Evolutionary conservation across 1,139 yeast species (phyloP).

Genomic region (Debaryomycetaceae sp.): DNA sequence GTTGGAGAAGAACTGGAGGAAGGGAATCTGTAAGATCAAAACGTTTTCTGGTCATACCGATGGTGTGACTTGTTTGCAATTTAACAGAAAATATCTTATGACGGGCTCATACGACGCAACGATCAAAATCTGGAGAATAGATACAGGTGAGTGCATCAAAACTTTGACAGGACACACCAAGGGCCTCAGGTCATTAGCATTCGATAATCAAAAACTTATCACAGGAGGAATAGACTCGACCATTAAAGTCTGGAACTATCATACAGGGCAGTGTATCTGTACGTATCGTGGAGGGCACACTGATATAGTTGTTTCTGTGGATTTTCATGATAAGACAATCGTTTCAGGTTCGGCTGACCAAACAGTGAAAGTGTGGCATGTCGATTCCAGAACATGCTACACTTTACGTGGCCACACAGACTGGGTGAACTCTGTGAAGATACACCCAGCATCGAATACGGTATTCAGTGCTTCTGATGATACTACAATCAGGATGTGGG

Average conservation of each 20-base stretch:
- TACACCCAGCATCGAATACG: conserved; percentile 75
- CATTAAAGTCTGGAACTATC: conserved; percentile 93
- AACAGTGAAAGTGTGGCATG: conserved; percentile 95
- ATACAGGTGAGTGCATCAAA: conserved; percentile 71
- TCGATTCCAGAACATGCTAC: conserved; percentile 86
- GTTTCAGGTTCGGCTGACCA: conserved; percentile 93
- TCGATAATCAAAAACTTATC: conserved; percentile 84
- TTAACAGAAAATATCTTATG: conserved; percentile 69
- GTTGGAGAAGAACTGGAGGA: conserved; percentile 93
- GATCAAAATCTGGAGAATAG: conserved; percentile 85
- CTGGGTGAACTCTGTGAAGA: conserved; percentile 86
- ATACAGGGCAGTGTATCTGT: conserved; percentile 89
- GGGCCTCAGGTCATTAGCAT: conserved; percentile 79
- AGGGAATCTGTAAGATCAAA: conserved; percentile 63
- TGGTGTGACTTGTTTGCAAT: conserved; percentile 83
- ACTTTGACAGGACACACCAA: conserved; percentile 80
- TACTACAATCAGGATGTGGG: conserved; percentile 94
- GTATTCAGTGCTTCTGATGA: conserved; percentile 90
- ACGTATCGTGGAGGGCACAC: conserved; percentile 85
- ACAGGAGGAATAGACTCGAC: conserved; percentile 92
- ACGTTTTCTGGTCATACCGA: conserved; percentile 83
- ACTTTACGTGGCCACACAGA: conserved; percentile 91
- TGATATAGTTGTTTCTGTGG: conserved; percentile 80
- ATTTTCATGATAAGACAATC: conserved; percentile 73
- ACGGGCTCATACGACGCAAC: conserved; percentile 92